Conservation (phyloP, 495 filamentous ascomycete genomes). For the Acidiella bohemica region DNA sequence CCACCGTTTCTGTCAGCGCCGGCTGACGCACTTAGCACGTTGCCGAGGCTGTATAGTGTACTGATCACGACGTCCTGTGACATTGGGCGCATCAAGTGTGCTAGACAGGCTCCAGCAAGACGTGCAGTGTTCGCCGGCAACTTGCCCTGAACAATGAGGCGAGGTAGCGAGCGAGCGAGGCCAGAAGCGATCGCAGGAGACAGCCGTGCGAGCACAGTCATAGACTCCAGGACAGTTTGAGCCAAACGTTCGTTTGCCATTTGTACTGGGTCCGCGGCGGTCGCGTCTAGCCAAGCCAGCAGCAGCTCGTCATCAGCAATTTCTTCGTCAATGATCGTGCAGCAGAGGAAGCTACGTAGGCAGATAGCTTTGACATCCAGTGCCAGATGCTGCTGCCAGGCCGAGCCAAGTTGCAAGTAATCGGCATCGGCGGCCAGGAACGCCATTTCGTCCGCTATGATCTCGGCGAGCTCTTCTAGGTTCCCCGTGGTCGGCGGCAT, state of each 20-base stretch:
- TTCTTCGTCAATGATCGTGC: constrained; percentile 63
- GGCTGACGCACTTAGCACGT: constrained; percentile 62
- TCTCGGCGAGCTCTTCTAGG: constrained; percentile 56
- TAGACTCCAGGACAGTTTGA: constrained; percentile 59
- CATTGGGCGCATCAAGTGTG: constrained; percentile 60
- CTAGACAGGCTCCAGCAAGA: constrained; percentile 69
- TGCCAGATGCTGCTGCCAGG: constrained; percentile 76
- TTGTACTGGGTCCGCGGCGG: constrained; percentile 60
- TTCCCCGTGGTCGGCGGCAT: constrained; percentile 18
- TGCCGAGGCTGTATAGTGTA: constrained; percentile 85
- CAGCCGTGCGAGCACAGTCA: constrained; percentile 64
- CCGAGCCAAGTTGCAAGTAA: constrained; percentile 69
- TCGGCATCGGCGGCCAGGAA: constrained; percentile 81
- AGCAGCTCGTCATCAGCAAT: constrained; percentile 68
- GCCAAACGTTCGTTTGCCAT: constrained; percentile 67
- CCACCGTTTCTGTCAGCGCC: constrained; percentile 26
- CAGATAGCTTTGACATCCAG: constrained; percentile 72
- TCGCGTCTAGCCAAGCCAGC: constrained; percentile 72
- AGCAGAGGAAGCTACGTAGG: constrained; percentile 74
- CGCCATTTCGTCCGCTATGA: constrained; percentile 68
- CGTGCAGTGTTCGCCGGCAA: constrained; percentile 47
- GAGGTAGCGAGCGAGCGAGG: constrained; percentile 67
- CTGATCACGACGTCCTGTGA: constrained; percentile 90
- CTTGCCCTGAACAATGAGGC: constrained; percentile 71
- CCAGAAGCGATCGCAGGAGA: constrained; percentile 57